Evolutionary conservation across 2,329 filamentous ascomycete genomes (phyloP), one percentile per base, ranked within the genome.

Genomic region (Daldinia eschscholtzii): DNA sequence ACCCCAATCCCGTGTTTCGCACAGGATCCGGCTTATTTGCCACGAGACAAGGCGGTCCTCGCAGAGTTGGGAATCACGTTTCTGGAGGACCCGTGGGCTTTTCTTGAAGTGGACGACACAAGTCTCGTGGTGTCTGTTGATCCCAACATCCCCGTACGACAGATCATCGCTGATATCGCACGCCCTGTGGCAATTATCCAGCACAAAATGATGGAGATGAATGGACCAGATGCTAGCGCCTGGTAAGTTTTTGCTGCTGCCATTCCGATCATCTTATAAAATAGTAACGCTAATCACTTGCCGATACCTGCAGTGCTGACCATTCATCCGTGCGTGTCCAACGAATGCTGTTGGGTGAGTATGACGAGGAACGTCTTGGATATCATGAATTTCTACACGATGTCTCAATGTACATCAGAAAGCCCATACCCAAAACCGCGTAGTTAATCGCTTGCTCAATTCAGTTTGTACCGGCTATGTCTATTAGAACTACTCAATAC

Each of bases 81-180:
- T n/a, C 18, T 80, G 1, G 64, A 76, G 1, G 75, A 80, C 61
- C 79, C 79, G 0, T 39, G 70, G 3, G 79, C 65, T 0, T 81
- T 80, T 52, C 62, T 80, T 0, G 74, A 75, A 41, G 68, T 80
- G 1, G 77, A 80, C 64, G 73, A 77, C 6, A 53, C 61, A 6
- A 77, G 58, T 20, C 48, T 80, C 4, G 72, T 81, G 7, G 55
- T 80, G 18, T 72, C 76, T 3, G 62, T 79, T 20, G 33, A 33
- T 12, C 72, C 77, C 1, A 71, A 74, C 26, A 67, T 76, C 3
- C 77, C 78, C 3, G 72, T 80, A 3, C 73, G 73, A 52, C 77
- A 80, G 61, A 76, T 80, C 39, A 65, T 80, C 6, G 71, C 75
- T 50, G 79, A 81, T 48, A 67, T 80, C 10, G 75, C 77, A 1